Evolutionary conservation across 495 filamentous ascomycete genomes (phyloP).

Genomic region (Trichoderma orchidacearum): DNA sequence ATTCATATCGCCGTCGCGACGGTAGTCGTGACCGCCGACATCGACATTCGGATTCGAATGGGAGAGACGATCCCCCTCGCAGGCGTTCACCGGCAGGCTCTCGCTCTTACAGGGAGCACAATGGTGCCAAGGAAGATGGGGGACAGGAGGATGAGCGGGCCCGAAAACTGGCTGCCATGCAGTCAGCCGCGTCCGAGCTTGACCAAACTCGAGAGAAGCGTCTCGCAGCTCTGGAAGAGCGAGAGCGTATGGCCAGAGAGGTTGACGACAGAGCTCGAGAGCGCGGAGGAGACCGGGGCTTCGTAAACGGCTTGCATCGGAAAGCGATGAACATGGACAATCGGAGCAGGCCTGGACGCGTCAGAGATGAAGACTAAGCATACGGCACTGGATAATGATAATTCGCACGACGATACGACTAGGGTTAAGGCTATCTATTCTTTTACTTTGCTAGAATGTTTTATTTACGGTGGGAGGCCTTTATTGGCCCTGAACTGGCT

Average conservation of each 20-base stretch:
- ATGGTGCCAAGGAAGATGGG: conserved; percentile 12
- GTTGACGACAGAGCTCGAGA: conserved; percentile 47
- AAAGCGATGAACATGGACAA: conserved; percentile 43
- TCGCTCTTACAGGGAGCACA: conserved; percentile 6
- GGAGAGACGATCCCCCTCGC: conserved; percentile 7
- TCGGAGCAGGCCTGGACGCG: conserved; percentile 26
- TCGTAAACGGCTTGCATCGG: conserved; percentile 43
- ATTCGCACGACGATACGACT: too few species aligned
- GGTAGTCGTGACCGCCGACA: conserved; percentile 24
- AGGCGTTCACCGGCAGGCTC: conserved; percentile 18
- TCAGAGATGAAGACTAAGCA: conserved; percentile 19
- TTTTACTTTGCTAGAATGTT: too few species aligned
- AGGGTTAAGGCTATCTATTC: too few species aligned
- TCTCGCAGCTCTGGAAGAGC: conserved; percentile 49
- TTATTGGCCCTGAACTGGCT: too few species aligned
- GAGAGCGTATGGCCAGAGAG: conserved; percentile 49
- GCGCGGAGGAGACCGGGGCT: conserved; percentile 47
- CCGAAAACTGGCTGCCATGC: conserved; percentile 75
- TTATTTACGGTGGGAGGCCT: too few species aligned
- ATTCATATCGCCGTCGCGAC: conserved; percentile 19
- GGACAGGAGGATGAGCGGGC: conserved; percentile 35
- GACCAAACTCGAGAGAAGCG: conserved; percentile 61
- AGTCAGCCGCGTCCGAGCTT: conserved; percentile 64
- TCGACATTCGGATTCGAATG: conserved; percentile 9
- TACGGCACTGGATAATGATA: background rate